Base-by-base conservation (phyloP, 495 filamentous ascomycete genomes). In the Lichina pygmaea region DNA sequence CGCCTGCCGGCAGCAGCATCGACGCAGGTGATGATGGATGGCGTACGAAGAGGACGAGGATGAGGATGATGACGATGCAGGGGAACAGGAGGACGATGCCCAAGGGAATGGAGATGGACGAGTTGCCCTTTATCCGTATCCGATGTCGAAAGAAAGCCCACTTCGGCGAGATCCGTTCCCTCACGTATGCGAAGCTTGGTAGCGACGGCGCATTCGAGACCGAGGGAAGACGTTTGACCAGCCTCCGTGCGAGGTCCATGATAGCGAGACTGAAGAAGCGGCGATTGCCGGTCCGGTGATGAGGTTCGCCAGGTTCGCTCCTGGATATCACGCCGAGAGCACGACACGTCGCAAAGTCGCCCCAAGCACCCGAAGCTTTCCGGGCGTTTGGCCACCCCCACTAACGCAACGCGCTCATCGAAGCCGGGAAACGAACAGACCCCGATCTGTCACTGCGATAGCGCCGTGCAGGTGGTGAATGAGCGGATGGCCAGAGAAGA, bases 11-110 rank as follows among this genome's bases (percentile, higher is more conserved):
- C 66, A 93, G 83, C 57, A 93, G 58, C 58, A 86, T 83, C 17
- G 77, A 71, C 42, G 73, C 83, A 44, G 80, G 72, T 45, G 78
- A 80, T 48, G 82, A 72, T 46, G 86, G 83, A 66, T 93, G 84
- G 56, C 78, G 74, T 52, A 92, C 73, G 60, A 97, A 83, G 48
- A 97, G 72, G 51, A 93, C 63, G 36, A 93, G 60, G 62, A 97
- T 86, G 57, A 94, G 67, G 52, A 93, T 68, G 60, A 95, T 72
- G 52, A 94, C 81, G 61, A 92, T 76, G 58, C 77, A 75, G 50
- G 89, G 89, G 62, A 94, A 94, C 54, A 94, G 64, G 49, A 95
- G 67, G 52, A 97, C 82, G 55, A 92, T 75, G 50, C 86, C 86
- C 42, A 95, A 66, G 34, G 89, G 89, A 60, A 97, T 78, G 43